A percentile compares a stretch with the other conserved stretches of the same genome.
Conservation (phyloP, 176 grass and related monocot species). For the Tuctoria greenei region DNA sequence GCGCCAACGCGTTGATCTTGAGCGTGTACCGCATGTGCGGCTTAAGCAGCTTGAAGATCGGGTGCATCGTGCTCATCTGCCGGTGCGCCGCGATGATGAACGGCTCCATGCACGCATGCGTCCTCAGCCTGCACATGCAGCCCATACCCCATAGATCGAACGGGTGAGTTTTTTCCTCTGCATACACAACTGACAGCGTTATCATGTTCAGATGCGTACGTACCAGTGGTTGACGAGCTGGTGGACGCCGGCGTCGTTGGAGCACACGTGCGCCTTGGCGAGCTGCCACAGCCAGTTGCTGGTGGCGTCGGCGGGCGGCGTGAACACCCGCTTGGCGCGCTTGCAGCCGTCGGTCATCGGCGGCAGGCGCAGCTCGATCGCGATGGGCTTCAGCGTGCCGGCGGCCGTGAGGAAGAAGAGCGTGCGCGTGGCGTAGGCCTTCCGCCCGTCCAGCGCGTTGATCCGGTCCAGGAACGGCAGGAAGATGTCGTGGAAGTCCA, state of each 20-base stretch:
- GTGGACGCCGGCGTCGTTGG: conserved; percentile 94
- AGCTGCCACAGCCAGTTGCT: conserved; percentile 93
- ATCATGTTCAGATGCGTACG: too few species aligned
- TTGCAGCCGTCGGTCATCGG: conserved; percentile 48
- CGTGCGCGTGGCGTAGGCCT: conserved; percentile 89
- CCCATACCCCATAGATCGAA: neutral
- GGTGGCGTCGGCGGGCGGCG: conserved; percentile 83
- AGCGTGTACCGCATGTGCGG: conserved; percentile 95
- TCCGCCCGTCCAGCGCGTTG: conserved; percentile 80
- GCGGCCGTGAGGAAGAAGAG: conserved; percentile 73
- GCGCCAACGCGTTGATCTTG: conserved; percentile 85
- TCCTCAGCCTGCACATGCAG: conserved; percentile 68
- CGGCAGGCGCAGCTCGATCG: conserved; percentile 86
- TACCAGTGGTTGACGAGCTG: conserved; percentile 98
- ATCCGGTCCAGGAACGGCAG: conserved; percentile 82
- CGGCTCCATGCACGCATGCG: conserved; percentile 89
- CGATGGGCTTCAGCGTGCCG: conserved; percentile 82
- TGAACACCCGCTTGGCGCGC: conserved; percentile 80
- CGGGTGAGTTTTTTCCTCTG: neutral
- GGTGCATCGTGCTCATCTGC: conserved; percentile 92
- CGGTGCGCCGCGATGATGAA: conserved; percentile 83
- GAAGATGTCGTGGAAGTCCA: conserved; percentile 91
- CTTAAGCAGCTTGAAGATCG: conserved; percentile 87
- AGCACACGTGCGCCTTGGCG: conserved; percentile 93
- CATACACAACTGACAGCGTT: neutral